Percentiles rank a stretch among this genome's conserved stretches.
Evolutionary conservation across 2,329 filamentous ascomycete species (phyloP).

Genomic region (Amesomyces nigricolor): DNA sequence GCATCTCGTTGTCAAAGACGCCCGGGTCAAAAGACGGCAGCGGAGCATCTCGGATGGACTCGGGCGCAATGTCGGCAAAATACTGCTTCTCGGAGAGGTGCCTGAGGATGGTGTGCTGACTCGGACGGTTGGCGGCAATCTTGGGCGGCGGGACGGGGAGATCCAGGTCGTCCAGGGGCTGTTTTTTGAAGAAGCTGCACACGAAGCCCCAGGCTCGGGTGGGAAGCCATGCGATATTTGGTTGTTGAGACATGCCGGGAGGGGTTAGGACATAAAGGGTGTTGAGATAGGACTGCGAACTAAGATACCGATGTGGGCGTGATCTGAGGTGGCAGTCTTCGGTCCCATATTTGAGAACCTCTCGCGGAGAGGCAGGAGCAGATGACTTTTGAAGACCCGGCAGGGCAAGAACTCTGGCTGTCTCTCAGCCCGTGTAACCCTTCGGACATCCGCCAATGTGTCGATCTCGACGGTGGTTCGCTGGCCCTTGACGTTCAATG

Average conservation of each 20-base stretch:
- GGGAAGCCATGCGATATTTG: constrained; percentile 8
- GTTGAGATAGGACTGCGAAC: background rate
- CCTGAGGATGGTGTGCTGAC: constrained; percentile 26
- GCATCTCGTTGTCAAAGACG: constrained; percentile 31
- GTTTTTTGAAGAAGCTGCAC: constrained; percentile 13
- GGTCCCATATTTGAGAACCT: too few relatives aligned
- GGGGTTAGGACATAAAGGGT: background rate
- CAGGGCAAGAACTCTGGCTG: too few relatives aligned
- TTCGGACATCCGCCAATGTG: too few relatives aligned
- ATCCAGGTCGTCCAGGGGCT: constrained; percentile 8
- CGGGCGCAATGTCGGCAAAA: constrained; percentile 17
- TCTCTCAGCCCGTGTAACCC: too few relatives aligned
- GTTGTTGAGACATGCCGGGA: constrained; percentile 1
- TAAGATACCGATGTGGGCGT: too few relatives aligned
- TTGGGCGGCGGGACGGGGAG: constrained; percentile 20
- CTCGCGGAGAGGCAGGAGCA: too few relatives aligned
- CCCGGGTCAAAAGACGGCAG: constrained; percentile 33
- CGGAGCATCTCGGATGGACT: constrained; percentile 26
- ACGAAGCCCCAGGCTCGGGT: constrained; percentile 8
- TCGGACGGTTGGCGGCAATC: constrained; percentile 12
- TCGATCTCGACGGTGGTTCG: too few relatives aligned
- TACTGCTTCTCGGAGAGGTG: constrained; percentile 28
- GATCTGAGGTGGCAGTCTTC: too few relatives aligned
- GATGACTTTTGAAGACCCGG: too few relatives aligned
- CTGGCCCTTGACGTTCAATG: too few relatives aligned